Evolutionary conservation across 305 asterid genomes (phyloP).

Genomic region (Nicotiana rustica): DNA sequence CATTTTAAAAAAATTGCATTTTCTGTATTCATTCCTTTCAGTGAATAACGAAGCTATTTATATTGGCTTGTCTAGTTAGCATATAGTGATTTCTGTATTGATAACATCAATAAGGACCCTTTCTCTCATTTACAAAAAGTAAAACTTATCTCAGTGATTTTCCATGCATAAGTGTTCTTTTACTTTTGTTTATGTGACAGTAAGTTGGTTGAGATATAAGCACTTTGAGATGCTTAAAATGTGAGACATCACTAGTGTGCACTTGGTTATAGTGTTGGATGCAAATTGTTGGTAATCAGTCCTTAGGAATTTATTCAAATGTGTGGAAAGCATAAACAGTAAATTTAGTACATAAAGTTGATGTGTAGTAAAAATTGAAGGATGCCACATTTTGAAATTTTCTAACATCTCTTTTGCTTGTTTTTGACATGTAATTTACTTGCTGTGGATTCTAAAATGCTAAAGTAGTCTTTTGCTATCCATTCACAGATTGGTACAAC

Average conservation of each 20-base stretch:
- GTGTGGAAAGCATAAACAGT: background rate
- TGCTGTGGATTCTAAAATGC: constrained; percentile 20
- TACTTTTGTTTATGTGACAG: background rate
- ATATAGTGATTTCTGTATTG: constrained; percentile 10
- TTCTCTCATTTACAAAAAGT: background rate
- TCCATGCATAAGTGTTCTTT: constrained; percentile 4
- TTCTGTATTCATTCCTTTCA: background rate
- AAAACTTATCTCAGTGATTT: constrained; percentile 18
- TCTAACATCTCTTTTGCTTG: constrained; percentile 6
- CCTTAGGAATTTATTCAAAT: background rate
- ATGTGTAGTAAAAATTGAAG: background rate
- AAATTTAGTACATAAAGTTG: background rate
- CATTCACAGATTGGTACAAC: constrained; percentile 85
- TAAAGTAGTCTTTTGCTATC: constrained; percentile 32
- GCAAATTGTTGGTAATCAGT: constrained; percentile 30
- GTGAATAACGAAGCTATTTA: background rate
- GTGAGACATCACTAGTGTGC: constrained; percentile 11
- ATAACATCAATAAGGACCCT: constrained; percentile 9
- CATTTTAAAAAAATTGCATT: background rate
- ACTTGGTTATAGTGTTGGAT: background rate
- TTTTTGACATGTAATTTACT: constrained; percentile 22
- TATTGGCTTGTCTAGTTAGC: constrained; percentile 21
- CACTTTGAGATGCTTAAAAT: constrained; percentile 4
- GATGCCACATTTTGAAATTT: background rate
- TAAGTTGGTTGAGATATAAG: constrained; percentile 25